A percentile compares a stretch with the other conserved stretches of the same genome.
Evolutionary conservation across 2,329 filamentous ascomycete genomes (phyloP).

Genomic region (Epichloe uncinata): DNA sequence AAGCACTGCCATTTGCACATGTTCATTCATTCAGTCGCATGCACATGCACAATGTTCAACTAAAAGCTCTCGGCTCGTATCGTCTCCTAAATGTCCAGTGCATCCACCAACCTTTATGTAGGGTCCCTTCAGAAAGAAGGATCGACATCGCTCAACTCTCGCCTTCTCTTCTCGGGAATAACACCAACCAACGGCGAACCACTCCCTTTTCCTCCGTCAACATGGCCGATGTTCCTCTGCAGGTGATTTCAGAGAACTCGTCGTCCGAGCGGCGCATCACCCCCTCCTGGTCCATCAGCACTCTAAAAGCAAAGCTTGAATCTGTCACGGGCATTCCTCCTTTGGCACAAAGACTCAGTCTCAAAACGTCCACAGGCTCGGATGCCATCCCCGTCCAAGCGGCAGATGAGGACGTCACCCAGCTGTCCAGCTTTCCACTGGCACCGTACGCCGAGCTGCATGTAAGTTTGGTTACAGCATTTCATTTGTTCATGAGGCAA

Average conservation of each 20-base stretch:
- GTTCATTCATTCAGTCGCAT: background rate
- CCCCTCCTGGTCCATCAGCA: constrained; percentile 77
- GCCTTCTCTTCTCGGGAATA: background rate
- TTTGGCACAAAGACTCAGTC: constrained; percentile 57
- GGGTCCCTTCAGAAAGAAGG: background rate
- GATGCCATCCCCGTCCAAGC: constrained; percentile 53
- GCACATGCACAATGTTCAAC: background rate
- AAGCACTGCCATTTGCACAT: background rate
- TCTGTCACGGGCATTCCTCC: constrained; percentile 87
- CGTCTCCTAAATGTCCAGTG: background rate
- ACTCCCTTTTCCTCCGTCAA: background rate
- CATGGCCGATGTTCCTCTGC: constrained; percentile 63
- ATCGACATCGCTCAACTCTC: background rate
- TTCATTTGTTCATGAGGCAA: constrained; percentile 8
- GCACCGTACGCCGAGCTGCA: constrained; percentile 65
- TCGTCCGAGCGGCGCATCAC: constrained; percentile 83
- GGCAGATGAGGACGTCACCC: constrained; percentile 56
- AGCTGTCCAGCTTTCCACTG: constrained; percentile 52
- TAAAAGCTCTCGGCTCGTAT: background rate
- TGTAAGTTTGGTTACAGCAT: constrained; percentile 41
- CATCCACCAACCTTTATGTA: background rate
- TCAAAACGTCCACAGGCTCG: constrained; percentile 45
- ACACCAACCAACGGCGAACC: background rate
- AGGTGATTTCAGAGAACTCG: constrained; percentile 62
- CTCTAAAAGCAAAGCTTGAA: constrained; percentile 79